Evolutionary conservation across 2,329 filamentous ascomycete species (phyloP).

Genomic region (Talaromyces rugulosus): DNA sequence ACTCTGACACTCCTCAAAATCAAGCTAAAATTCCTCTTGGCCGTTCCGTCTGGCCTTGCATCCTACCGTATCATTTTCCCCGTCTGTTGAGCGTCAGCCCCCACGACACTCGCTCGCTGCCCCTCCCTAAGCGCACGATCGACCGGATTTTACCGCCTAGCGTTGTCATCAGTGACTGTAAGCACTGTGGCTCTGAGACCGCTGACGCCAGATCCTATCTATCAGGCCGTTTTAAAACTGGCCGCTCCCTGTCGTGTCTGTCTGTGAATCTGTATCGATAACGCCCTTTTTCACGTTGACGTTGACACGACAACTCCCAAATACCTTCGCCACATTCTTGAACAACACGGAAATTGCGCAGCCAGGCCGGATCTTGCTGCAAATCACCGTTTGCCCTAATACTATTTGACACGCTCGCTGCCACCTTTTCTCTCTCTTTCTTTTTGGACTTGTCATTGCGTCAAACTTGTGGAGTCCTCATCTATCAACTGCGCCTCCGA

Average conservation of each 20-base stretch:
- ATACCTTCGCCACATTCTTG: conserved; percentile 31
- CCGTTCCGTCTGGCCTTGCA: conserved; percentile 10
- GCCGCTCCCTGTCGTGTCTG: neutral
- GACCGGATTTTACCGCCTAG: conserved; percentile 9
- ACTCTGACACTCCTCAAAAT: too few relatives aligned
- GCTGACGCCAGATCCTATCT: neutral
- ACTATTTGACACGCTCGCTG: neutral
- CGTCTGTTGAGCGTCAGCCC: conserved; percentile 12
- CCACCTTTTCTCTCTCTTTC: neutral
- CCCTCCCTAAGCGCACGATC: conserved; percentile 9
- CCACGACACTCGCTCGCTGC: conserved; percentile 7
- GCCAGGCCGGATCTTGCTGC: conserved; percentile 26
- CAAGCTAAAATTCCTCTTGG: neutral
- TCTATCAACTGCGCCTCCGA: neutral
- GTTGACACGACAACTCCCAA: conserved; percentile 32
- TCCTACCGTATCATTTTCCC: conserved; percentile 13
- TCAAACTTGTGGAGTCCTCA: neutral
- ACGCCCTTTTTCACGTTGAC: conserved; percentile 18
- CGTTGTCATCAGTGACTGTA: conserved; percentile 11
- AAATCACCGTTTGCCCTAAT: conserved; percentile 4
- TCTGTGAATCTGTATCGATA: conserved; percentile 15
- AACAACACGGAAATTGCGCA: conserved; percentile 15
- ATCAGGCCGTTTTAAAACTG: neutral
- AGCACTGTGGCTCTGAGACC: neutral
- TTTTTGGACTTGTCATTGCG: neutral